These are phyloP conservation scores for Kuraishia molischiana DNA, from an alignment of 805 yeast genomes.

Conservation along the genomic window DNA sequence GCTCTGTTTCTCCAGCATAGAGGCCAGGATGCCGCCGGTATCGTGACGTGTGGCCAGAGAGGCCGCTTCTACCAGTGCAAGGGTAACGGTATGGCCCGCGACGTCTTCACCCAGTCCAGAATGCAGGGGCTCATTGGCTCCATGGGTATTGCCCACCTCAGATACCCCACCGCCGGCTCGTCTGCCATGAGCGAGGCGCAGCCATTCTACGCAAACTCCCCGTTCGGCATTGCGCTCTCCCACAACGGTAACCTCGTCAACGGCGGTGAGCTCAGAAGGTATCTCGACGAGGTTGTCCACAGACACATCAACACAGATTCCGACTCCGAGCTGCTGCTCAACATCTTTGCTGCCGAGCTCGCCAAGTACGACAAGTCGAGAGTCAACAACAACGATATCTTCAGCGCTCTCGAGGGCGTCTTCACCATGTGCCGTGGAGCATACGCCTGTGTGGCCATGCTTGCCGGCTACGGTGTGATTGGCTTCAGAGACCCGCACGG, in stretches of 20 bases:
- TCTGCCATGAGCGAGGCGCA: slow-evolving; percentile 95
- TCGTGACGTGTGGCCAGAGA: slow-evolving; percentile 87
- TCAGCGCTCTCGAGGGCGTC: slow-evolving; percentile 78
- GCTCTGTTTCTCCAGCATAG: slow-evolving; percentile 90
- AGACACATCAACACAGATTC: slow-evolving; percentile 97
- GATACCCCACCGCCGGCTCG: slow-evolving; percentile 97
- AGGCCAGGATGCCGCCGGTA: slow-evolving; percentile 99
- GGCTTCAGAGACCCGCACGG: slow-evolving; percentile 98
- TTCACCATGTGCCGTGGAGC: slow-evolving; percentile 84
- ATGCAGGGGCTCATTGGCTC: slow-evolving; percentile 77
- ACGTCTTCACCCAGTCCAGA: slow-evolving; percentile 83
- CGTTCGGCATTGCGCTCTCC: slow-evolving; percentile 83
- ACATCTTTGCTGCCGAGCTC: slow-evolving; percentile 85
- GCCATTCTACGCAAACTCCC: slow-evolving; percentile 96
- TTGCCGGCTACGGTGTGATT: slow-evolving; percentile 91
- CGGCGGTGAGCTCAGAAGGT: slow-evolving; percentile 62
- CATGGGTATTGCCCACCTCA: slow-evolving; percentile 90
- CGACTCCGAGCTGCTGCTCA: slow-evolving; percentile 84
- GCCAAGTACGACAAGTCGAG: slow-evolving; percentile 89
- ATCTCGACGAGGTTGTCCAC: slow-evolving; percentile 88
- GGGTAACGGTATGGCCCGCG: slow-evolving; percentile 98
- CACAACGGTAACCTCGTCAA: slow-evolving; percentile 96
- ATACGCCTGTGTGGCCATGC: slow-evolving; percentile 91
- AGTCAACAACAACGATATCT: slow-evolving; percentile 84
- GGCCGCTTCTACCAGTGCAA: slow-evolving; percentile 96